Evolutionary conservation across 352 stramenopile species (phyloP).

Genomic region (Pythium biforme): DNA sequence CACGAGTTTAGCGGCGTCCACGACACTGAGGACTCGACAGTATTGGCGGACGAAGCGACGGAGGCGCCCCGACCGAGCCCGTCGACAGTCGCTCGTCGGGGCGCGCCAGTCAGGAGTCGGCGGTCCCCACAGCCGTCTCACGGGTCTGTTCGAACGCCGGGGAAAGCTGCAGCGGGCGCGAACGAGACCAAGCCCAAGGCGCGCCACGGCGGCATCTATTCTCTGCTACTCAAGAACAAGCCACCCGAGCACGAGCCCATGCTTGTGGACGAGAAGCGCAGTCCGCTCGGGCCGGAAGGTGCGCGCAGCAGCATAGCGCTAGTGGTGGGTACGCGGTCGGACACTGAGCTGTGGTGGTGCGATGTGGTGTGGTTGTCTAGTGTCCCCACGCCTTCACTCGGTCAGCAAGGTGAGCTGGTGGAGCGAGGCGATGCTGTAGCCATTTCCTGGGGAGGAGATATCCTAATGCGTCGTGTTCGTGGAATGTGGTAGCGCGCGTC

Average conservation of each 20-base stretch:
- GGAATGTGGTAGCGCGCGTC: constrained; percentile 7
- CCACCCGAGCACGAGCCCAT: constrained; percentile 42
- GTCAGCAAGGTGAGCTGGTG: constrained; percentile 14
- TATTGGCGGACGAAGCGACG: not conserved
- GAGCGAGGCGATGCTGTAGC: not conserved
- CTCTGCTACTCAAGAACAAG: constrained; percentile 67
- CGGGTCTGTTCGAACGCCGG: not conserved
- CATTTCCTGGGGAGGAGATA: too few relatives aligned
- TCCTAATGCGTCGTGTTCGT: constrained; percentile 18
- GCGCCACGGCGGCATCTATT: constrained; percentile 79
- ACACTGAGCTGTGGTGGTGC: not conserved
- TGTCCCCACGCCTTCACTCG: constrained; percentile 13
- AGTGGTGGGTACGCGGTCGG: not conserved
- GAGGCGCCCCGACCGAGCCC: not conserved
- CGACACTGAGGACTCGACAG: not conserved
- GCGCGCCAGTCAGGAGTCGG: not conserved
- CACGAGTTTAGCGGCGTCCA: not conserved
- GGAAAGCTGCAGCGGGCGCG: not conserved
- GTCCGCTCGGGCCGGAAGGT: constrained; percentile 22
- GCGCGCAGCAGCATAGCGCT: too few relatives aligned
- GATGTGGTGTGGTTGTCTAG: not conserved
- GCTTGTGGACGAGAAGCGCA: constrained; percentile 54
- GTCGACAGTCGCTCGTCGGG: constrained; percentile 6
- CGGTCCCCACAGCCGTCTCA: constrained; percentile 8
- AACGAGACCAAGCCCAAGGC: constrained; percentile 45